Evolutionary conservation across 1,284 basidiomycete species (phyloP).

Genomic region (Cystobasidium sp.): DNA sequence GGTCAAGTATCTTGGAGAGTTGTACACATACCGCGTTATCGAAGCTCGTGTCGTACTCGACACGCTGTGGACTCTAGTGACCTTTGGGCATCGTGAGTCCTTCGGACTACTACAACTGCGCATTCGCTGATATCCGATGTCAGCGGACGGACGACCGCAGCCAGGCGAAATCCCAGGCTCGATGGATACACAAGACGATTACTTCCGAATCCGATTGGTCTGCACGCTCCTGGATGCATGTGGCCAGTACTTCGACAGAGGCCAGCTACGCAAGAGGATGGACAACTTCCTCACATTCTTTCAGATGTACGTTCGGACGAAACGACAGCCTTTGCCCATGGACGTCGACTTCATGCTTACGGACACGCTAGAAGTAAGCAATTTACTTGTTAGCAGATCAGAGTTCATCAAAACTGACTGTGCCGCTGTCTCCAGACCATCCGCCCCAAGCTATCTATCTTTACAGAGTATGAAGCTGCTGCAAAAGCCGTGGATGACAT

Average conservation of each 20-base stretch:
- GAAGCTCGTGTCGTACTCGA: conserved; percentile 90
- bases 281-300: conserved; percentile 92
- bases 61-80: conserved; percentile 90
- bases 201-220: conserved; percentile 88
- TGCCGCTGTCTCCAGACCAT: conserved; percentile 64
- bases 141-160: conserved; percentile 86
- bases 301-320: conserved; percentile 89
- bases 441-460: conserved; percentile 58
- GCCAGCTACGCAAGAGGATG: conserved; percentile 84
- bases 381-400: conserved; percentile 88
- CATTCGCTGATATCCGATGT: conserved; percentile 20
- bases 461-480: conserved; percentile 80
- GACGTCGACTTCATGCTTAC: conserved; percentile 96
- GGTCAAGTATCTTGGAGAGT: conserved; percentile 91
- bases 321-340: conserved; percentile 80
- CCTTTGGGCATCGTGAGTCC: conserved; percentile 83
- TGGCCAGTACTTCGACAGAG: conserved; percentile 96
- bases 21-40: conserved; percentile 95
- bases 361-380: conserved; percentile 76
- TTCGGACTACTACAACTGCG: not conserved
- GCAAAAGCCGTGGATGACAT: conserved; percentile 86
- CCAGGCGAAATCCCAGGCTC: conserved; percentile 71
- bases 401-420: conserved; percentile 94
- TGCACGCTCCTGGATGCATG: conserved; percentile 93
- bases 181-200: conserved; percentile 92